phyloP scores from a whole-genome alignment of 345 rosid species.

The Kernera saxatilis region DNA sequence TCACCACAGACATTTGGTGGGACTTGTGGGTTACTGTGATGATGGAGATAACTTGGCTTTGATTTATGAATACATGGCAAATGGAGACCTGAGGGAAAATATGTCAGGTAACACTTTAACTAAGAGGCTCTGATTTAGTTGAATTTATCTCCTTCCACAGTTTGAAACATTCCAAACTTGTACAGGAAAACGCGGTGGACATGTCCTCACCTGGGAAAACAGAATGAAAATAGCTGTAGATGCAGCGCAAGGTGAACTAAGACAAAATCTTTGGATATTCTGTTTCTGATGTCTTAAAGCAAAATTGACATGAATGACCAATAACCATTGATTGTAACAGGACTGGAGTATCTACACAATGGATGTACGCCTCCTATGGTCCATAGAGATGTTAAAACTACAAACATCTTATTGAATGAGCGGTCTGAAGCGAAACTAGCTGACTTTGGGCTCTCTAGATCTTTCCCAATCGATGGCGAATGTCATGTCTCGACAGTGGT shows the following conservation, averaged over 20 bases:
- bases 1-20: slow-evolving; percentile 44
- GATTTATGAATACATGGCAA: slow-evolving; percentile 47
- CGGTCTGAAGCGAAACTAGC: slow-evolving; percentile 47
- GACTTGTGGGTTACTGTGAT: slow-evolving; percentile 46
- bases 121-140: not conserved
- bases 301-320: not conserved
- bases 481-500: slow-evolving; percentile 29
- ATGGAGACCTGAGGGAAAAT: slow-evolving; percentile 38
- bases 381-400: slow-evolving; percentile 51
- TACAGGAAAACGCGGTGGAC: slow-evolving; percentile 19
- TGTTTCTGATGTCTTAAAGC: not conserved
- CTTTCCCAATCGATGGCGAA: slow-evolving; percentile 34
- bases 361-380: slow-evolving; percentile 60
- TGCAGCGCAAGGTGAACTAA: slow-evolving; percentile 45
- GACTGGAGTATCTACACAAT: slow-evolving; percentile 40
- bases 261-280: not conserved
- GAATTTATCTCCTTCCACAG: not conserved
- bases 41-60: slow-evolving; percentile 38
- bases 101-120: slow-evolving; percentile 30
- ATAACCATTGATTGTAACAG: not conserved
- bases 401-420: slow-evolving; percentile 47
- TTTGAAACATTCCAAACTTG: not conserved
- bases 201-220: slow-evolving; percentile 38
- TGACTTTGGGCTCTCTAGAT: slow-evolving; percentile 56
- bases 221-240: slow-evolving; percentile 45